Evolutionary conservation across 345 rosid genomes (phyloP).

Genomic region (Salix caprea): DNA sequence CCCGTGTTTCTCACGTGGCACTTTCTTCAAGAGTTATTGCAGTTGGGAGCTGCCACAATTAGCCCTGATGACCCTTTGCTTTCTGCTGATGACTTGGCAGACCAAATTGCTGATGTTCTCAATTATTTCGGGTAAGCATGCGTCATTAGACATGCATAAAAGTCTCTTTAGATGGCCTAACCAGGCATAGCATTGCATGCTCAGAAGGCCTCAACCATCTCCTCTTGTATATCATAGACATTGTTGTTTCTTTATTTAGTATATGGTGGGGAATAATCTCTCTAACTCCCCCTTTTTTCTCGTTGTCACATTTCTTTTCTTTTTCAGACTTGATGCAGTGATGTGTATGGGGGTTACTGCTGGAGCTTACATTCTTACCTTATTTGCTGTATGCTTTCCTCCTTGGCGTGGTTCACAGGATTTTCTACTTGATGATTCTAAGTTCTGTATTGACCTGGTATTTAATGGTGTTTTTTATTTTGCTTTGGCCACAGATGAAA

Average conservation of each 20-base stretch:
- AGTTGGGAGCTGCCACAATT: slow-evolving; percentile 82
- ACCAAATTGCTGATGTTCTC: slow-evolving; percentile 85
- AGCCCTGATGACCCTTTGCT: slow-evolving; percentile 53
- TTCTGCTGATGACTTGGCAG: slow-evolving; percentile 92
- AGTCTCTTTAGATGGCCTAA: slow-evolving; percentile 1
- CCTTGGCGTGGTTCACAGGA: slow-evolving; percentile 1
- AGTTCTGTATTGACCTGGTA: neutral
- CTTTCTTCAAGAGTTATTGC: slow-evolving; percentile 73
- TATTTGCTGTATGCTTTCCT: slow-evolving; percentile 74
- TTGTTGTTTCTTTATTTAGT: neutral
- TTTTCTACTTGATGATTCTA: neutral
- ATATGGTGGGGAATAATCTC: slow-evolving; percentile 3
- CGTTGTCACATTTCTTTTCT: slow-evolving; percentile 6
- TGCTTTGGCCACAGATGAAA: slow-evolving; percentile 62
- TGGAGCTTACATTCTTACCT: slow-evolving; percentile 89
- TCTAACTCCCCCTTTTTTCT: neutral
- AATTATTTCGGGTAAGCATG: slow-evolving; percentile 78
- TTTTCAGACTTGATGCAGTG: slow-evolving; percentile 77
- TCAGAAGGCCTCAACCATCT: slow-evolving; percentile 1
- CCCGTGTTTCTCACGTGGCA: slow-evolving; percentile 42
- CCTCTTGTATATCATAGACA: neutral
- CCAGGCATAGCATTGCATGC: neutral
- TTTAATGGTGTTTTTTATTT: slow-evolving; percentile 7
- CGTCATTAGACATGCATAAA: neutral
- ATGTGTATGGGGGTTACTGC: slow-evolving; percentile 99